Percentiles rank a stretch among this genome's conserved stretches.
Conservation (phyloP, 2,329 filamentous ascomycete species). For the Tolypocladium tundrense region DNA sequence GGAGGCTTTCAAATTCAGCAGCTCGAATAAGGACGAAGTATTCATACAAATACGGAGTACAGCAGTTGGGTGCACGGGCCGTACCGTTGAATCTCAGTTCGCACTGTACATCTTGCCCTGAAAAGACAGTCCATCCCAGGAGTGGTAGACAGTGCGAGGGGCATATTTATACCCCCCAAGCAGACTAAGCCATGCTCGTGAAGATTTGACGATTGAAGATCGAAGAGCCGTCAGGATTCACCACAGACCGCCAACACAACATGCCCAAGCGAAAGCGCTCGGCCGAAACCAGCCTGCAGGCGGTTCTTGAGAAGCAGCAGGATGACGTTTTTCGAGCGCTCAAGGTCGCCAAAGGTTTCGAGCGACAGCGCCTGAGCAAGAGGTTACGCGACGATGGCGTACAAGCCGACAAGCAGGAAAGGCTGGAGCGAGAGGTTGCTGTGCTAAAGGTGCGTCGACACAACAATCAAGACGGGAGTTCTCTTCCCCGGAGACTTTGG, state of each 20-base stretch:
- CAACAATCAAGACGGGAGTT: not conserved
- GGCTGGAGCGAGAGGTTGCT: slow-evolving; percentile 51
- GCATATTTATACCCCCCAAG: not conserved
- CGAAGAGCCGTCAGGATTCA: not conserved
- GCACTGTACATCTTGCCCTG: not conserved
- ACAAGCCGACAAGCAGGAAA: slow-evolving; percentile 37
- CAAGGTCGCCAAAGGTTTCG: slow-evolving; percentile 64
- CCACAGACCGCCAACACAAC: slow-evolving; percentile 1
- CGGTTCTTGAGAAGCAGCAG: slow-evolving; percentile 42
- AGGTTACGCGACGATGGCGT: slow-evolving; percentile 37
- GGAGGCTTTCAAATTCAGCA: no score
- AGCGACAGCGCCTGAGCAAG: slow-evolving; percentile 66
- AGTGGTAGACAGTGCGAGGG: not conserved
- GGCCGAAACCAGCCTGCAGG: slow-evolving; percentile 32
- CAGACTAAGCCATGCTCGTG: not conserved
- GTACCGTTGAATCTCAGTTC: not conserved
- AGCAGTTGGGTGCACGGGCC: not conserved
- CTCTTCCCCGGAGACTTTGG: not conserved
- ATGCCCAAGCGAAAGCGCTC: slow-evolving; percentile 52
- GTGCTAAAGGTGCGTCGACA: slow-evolving; percentile 37
- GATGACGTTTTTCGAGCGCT: slow-evolving; percentile 56
- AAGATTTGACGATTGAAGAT: not conserved
- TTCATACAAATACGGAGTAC: no score
- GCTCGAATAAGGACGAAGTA: no score
- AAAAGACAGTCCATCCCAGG: not conserved